Conservation (phyloP, 805 yeast species). For the Candida insectorum region DNA sequence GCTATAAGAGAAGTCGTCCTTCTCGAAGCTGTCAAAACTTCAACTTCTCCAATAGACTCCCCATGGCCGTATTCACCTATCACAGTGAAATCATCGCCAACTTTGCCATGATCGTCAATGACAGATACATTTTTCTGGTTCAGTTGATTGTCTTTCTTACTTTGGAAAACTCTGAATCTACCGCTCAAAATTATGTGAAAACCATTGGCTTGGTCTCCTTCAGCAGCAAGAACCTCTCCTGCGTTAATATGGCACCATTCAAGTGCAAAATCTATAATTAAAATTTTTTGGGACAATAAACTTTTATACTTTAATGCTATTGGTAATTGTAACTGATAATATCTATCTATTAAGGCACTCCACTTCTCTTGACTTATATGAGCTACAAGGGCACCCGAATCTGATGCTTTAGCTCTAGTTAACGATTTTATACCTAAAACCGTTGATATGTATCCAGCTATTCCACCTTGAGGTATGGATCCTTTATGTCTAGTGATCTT, state of each 20-base stretch:
- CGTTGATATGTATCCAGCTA: conserved; percentile 85
- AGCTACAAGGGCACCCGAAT: conserved; percentile 60
- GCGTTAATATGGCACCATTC: conserved; percentile 95
- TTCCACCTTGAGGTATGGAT: conserved; percentile 68
- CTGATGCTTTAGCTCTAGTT: conserved; percentile 61
- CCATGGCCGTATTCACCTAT: conserved; percentile 89
- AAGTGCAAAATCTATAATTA: conserved; percentile 82
- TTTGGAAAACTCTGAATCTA: conserved; percentile 63
- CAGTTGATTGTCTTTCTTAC: conserved; percentile 18
- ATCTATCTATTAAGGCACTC: conserved; percentile 67
- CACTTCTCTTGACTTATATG: conserved; percentile 61
- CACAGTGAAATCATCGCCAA: conserved; percentile 28
- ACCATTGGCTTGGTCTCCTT: conserved; percentile 87
- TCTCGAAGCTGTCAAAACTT: conserved; percentile 78
- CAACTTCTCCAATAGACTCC: conserved; percentile 92
- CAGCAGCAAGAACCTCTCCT: conserved; percentile 73
- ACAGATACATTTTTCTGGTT: conserved; percentile 9
- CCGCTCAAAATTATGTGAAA: conserved; percentile 89
- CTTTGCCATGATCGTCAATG: conserved; percentile 6
- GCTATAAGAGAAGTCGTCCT: conserved; percentile 74
- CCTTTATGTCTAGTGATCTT: conserved; percentile 39
- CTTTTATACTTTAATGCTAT: conserved; percentile 70
- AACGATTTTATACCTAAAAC: conserved; percentile 77
- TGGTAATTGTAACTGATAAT: conserved; percentile 70
- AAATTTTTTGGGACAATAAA: conserved; percentile 62